These are phyloP conservation scores for Oxyria digyna DNA, from an alignment of 148 eudicot species.

Conservation along the genomic window DNA sequence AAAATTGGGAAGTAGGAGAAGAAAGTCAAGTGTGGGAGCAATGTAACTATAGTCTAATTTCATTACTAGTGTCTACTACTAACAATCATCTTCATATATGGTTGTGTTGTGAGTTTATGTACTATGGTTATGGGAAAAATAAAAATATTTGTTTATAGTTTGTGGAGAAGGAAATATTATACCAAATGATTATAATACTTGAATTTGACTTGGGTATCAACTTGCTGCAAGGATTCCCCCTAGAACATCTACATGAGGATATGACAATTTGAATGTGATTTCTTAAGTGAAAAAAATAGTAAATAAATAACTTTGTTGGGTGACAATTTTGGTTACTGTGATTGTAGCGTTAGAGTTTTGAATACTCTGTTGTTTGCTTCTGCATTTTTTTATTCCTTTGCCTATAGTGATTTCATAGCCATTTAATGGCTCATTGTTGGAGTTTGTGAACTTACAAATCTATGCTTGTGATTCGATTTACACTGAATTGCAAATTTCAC, in stretches of 20 bases:
- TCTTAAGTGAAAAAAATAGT: neutral
- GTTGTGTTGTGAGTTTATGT: neutral
- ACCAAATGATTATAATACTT: neutral
- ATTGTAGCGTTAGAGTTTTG: neutral
- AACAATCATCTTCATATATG: neutral
- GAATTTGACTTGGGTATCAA: neutral
- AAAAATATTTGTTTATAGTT: neutral
- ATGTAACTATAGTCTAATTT: constrained; percentile 2
- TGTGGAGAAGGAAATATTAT: neutral
- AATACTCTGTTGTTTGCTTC: neutral
- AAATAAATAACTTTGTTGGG: neutral
- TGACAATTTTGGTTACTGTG: constrained; percentile 5
- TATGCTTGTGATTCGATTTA: neutral
- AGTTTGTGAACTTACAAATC: neutral
- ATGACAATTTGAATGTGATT: neutral
- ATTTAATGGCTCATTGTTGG: neutral
- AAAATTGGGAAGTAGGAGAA: neutral
- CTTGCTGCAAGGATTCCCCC: neutral
- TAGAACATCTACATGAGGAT: neutral
- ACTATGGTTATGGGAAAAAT: neutral
- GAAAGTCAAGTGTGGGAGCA: neutral
- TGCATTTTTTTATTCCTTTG: neutral
- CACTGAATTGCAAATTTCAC: no score
- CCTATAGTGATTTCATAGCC: neutral
- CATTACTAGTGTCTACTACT: neutral